Evolutionary conservation across 2,329 filamentous ascomycete species (phyloP).

Genomic region (Xylaria sp.): DNA sequence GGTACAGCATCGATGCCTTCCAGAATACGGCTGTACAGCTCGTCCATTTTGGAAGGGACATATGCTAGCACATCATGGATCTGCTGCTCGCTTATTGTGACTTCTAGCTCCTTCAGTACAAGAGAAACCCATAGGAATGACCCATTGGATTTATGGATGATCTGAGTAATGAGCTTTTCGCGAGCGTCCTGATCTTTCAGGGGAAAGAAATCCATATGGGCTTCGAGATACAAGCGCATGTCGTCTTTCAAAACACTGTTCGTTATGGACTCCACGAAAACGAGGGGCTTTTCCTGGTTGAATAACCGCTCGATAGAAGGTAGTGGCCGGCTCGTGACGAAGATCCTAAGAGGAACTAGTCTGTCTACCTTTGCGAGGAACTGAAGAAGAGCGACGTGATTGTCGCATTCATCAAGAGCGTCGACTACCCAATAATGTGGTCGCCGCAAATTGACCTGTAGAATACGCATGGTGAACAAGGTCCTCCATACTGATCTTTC

Average conservation of each 20-base stretch:
- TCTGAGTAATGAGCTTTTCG: conserved; percentile 21
- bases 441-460: conserved; percentile 18
- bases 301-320: conserved; percentile 22
- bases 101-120: no score
- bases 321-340: conserved; percentile 29
- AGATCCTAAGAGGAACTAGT: conserved; percentile 21
- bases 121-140: conserved; percentile 33
- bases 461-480: conserved; percentile 25
- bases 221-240: neutral
- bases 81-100: no score
- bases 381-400: conserved; percentile 12
- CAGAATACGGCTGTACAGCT: no score
- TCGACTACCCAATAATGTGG: conserved; percentile 32
- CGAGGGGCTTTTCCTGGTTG: conserved; percentile 17
- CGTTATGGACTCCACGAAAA: conserved; percentile 23
- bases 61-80: no score
- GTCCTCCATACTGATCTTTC: conserved; percentile 27
- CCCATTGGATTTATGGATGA: conserved; percentile 29
- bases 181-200: neutral
- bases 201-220: no score
- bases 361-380: conserved; percentile 24
- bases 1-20: no score
- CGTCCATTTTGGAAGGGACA: no score
- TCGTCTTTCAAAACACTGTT: conserved; percentile 22
- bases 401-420: conserved; percentile 26